phyloP scores from a whole-genome alignment of 345 rosid genomes.

The Eucalyptus lansdowneana region DNA sequence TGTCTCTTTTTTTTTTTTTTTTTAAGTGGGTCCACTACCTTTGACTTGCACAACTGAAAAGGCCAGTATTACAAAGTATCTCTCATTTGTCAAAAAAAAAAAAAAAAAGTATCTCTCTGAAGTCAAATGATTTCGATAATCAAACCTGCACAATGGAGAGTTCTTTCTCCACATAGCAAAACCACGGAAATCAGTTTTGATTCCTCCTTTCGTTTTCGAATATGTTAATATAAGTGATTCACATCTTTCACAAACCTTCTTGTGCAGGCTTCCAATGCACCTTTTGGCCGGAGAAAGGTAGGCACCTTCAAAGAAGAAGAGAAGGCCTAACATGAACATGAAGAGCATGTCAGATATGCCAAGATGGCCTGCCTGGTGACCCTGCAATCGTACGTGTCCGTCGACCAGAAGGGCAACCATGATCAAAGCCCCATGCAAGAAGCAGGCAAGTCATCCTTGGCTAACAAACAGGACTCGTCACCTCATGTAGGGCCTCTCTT shows the following conservation, averaged over 20 bases:
- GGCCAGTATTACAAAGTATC: no score
- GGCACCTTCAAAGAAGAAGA: conserved; percentile 5
- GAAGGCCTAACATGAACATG: conserved; percentile 22
- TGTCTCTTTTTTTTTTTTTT: no score
- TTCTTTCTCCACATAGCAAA: no score
- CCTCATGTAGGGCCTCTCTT: conserved; percentile 19
- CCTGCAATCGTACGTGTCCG: neutral
- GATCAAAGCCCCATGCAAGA: neutral
- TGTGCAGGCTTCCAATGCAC: neutral
- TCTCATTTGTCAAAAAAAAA: no score
- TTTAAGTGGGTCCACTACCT: no score
- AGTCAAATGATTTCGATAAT: no score
- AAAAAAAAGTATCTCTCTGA: no score
- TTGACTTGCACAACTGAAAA: no score
- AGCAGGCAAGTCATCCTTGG: conserved; percentile 32
- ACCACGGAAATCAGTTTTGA: no score
- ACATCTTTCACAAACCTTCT: neutral
- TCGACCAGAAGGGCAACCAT: neutral
- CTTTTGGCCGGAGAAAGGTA: neutral
- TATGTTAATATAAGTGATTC: neutral
- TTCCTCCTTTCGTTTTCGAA: no score
- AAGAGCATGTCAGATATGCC: conserved; percentile 21
- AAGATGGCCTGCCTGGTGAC: conserved; percentile 22
- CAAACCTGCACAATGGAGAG: no score
- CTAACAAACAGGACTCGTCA: conserved; percentile 12